Evolutionary conservation across 495 filamentous ascomycete genomes (phyloP), one percentile per base, ranked within the genome.

Genomic region (Elaphomyces granulatus): DNA sequence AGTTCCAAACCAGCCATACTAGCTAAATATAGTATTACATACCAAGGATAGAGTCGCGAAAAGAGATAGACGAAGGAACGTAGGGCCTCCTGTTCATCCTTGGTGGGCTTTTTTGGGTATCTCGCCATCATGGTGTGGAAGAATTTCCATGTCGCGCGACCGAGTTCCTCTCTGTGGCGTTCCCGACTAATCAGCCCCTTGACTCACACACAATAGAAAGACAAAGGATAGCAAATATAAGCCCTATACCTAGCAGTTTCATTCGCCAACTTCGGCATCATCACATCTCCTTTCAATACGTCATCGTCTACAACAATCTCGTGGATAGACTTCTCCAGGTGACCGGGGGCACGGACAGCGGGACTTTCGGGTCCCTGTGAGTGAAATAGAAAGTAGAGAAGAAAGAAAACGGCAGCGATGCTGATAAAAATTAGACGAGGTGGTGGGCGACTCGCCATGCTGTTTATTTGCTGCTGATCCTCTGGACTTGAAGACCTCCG

Each of bases 111-210:
- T 47, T 87, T 82, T 31, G 90, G 92, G 61, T 88, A 98, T 40
- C 87, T 78, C 26, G 85, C 81, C 72, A 96, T 85, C 56, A 84
- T 90, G 1, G 92, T 98, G 60, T 98, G 90, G 51, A 98, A 75
- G 47, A 94, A 76, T 52, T 87, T 86, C 87, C 85, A 94, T 15
- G 82, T 77, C 18, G 86, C 78, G 48, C 83, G 80, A 43, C 87
- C 87, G 14, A 94, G 70, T 62, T 94, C 85, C 36, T 83, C 87
- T 63, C 82, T 88, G 49, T 14, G 41, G 34, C 33, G 40, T 26
- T 3, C 12, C 14, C 31, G 21, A 15, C 34, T 15, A 1, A 36
- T 2, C 15, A 2, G 15, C 34, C n/a, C 9, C 9, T 36, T 16
- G 2, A 28, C 12, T 28, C 38, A 31, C 28, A 8, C 10, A 10